These are phyloP conservation scores for Suhomyces terraborum DNA, from an alignment of 1,139 yeast genomes.

Conservation along the genomic window DNA sequence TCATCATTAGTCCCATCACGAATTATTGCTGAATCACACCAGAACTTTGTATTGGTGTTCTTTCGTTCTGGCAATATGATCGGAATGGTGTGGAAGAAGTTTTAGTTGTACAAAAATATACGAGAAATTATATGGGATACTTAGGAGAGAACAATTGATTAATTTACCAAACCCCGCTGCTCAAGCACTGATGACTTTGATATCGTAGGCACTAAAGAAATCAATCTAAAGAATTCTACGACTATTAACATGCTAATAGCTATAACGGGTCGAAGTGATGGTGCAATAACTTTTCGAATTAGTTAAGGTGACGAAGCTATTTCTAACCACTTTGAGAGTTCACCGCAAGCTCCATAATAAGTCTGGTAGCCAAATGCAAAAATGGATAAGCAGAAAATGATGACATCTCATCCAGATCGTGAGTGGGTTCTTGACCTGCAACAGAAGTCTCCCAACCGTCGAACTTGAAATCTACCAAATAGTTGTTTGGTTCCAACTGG, in stretches of 20 bases:
- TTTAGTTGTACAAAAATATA: not conserved
- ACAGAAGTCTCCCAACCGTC: constrained; percentile 83
- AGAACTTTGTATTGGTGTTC: too few species aligned
- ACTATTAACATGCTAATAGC: not conserved
- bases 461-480: constrained; percentile 93
- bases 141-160: not conserved
- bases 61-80: too few species aligned
- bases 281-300: too few species aligned
- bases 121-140: not conserved
- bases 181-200: not conserved
- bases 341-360: constrained; percentile 96
- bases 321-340: constrained; percentile 56
- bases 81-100: too few species aligned
- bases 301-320: not conserved
- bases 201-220: not conserved
- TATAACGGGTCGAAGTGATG: not conserved
- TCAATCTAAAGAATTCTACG: not conserved
- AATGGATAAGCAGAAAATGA: constrained; percentile 95
- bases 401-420: constrained; percentile 66
- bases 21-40: too few species aligned
- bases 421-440: constrained; percentile 28
- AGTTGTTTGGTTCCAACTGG: constrained; percentile 93
- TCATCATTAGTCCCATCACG: too few species aligned
- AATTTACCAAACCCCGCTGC: not conserved
- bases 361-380: constrained; percentile 84